Evolutionary conservation across 1,284 basidiomycete genomes (phyloP).

Genomic region (Malassezia nana): DNA sequence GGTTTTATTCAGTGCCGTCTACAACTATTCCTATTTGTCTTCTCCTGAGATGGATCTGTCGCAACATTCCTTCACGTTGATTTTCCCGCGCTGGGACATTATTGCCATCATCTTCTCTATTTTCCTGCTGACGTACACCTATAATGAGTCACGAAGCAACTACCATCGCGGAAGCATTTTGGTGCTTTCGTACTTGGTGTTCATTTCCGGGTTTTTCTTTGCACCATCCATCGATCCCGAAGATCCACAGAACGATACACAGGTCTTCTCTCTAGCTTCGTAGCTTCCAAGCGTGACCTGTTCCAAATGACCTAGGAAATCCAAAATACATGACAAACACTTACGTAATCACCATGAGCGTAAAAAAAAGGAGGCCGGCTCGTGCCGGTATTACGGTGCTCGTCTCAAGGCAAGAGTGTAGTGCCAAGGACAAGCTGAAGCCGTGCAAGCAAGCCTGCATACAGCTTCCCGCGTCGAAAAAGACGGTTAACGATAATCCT

Average conservation of each 20-base stretch:
- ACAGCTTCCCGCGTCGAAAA: constrained; percentile 19
- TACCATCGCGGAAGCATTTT: constrained; percentile 55
- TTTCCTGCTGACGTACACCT: constrained; percentile 96
- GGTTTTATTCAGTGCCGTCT: constrained; percentile 95
- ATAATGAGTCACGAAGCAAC: constrained; percentile 94
- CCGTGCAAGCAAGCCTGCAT: constrained; percentile 21
- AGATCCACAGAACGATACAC: not conserved
- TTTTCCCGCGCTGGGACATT: constrained; percentile 98
- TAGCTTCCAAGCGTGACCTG: not conserved
- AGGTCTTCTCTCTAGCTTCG: not conserved
- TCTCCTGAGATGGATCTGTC: constrained; percentile 11
- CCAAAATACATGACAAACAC: not conserved
- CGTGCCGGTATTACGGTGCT: constrained; percentile 18
- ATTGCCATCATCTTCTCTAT: constrained; percentile 68
- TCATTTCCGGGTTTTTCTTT: constrained; percentile 46
- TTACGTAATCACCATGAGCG: constrained; percentile 12
- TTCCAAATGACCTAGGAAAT: not conserved
- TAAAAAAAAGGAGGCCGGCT: constrained; percentile 12
- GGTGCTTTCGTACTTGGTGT: constrained; percentile 38
- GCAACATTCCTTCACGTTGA: constrained; percentile 53
- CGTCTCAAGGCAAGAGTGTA: constrained; percentile 26
- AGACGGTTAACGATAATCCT: constrained; percentile 23
- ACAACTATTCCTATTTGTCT: constrained; percentile 62
- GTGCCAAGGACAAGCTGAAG: constrained; percentile 25
- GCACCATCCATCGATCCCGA: constrained; percentile 23